Base-by-base conservation (phyloP, 495 filamentous ascomycete species). In the Penicillium daleae region DNA sequence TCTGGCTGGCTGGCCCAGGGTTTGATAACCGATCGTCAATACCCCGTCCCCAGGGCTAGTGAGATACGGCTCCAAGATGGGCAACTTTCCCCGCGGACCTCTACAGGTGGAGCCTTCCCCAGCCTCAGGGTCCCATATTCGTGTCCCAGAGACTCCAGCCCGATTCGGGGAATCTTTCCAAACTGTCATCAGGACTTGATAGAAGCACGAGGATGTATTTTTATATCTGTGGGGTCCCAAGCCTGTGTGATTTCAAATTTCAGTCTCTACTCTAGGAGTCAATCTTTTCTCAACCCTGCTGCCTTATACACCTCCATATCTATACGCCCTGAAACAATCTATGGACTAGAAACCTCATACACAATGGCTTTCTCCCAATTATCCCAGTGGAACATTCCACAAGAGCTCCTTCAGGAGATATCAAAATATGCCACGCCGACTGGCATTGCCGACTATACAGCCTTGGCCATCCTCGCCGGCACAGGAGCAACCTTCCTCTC, bases 361-460 rank as follows among this genome's bases (percentile, higher is more conserved):
- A 56, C 57, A 48, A 40, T 48, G 13, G 39, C 56, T 27, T 29
- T 64, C 52, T 46, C 65, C 56, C 64, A 35, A 57, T 56, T 60
- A 19, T 48, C 56, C n/a, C 56, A 33, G 19, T 46, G 56, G 60
- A 65, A 58, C 40, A 59, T 73, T 27, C 58, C 64, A 22, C 67
- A 68, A 27, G 69, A 71, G 46, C 57, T 68, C 29, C 26, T 72
- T 13, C 44, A 63, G 40, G 63, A 67, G 26, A 56, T 75, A 48
- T 64, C 63, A 26, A 71, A 70, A 27, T 57, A 65, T 46, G 59
- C 65, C 19, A 66, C 64, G 1, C 74, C 71, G 29, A 71, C 69
- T 10, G 65, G 67, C 6, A 19, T 72, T 19, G 70, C 67, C 27
- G 74, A 77, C 51, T 77, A 74, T 58, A 53, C 66, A 37, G 73